A percentile compares a stretch with the other conserved stretches of the same genome.
phyloP scores from a whole-genome alignment of 257 asterid species.

The Solanum chaucha region DNA sequence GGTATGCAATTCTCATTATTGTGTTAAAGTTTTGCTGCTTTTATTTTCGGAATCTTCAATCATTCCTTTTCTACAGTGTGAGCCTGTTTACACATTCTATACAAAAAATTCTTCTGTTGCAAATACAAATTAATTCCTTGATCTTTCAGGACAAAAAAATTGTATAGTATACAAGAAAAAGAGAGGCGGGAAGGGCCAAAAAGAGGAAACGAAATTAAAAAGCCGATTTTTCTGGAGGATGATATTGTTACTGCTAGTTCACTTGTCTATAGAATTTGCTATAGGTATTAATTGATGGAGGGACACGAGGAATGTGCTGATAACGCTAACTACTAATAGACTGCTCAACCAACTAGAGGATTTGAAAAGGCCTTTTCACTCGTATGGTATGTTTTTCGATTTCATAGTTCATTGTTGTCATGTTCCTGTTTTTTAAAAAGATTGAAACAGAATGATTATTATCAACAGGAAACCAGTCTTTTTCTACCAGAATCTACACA shows the following conservation, averaged over 20 bases:
- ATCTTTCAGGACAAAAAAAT: background rate
- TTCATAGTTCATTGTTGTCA: slow-evolving; percentile 14
- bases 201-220: background rate
- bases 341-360: slow-evolving; percentile 38
- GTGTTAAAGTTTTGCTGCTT: slow-evolving; percentile 26
- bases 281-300: slow-evolving; percentile 10
- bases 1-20: slow-evolving; percentile 28
- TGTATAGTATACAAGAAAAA: background rate
- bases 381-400: slow-evolving; percentile 10
- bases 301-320: slow-evolving; percentile 11
- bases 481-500: slow-evolving; percentile 28
- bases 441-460: slow-evolving; percentile 24
- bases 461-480: slow-evolving; percentile 11
- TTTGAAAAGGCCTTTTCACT: slow-evolving; percentile 7
- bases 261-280: background rate
- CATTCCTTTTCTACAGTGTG: slow-evolving; percentile 26
- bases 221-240: background rate
- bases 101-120: background rate
- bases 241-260: background rate
- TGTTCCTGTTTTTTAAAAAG: slow-evolving; percentile 6
- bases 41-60: slow-evolving; percentile 26
- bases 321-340: slow-evolving; percentile 16
- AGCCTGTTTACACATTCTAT: slow-evolving; percentile 5
- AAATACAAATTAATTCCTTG: background rate
- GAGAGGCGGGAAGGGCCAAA: background rate